Conservation (phyloP, 148 eudicot genomes). For the Polygonum maritimum region DNA sequence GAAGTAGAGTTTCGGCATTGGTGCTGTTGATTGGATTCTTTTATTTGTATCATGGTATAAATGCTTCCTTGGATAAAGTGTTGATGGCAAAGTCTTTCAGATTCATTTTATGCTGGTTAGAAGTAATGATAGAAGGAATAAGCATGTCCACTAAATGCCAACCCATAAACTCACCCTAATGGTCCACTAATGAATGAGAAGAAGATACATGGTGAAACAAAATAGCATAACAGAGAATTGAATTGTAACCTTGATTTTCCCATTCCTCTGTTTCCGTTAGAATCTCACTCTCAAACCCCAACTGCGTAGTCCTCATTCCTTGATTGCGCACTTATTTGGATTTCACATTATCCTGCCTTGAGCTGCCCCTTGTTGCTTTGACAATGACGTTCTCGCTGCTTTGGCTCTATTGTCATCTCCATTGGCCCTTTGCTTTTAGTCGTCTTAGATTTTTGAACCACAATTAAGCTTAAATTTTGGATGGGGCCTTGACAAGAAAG, state of each 20-base stretch:
- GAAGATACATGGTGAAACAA: not conserved
- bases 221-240: not conserved
- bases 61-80: not conserved
- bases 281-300: no score
- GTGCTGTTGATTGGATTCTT: not conserved
- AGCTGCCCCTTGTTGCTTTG: not conserved
- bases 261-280: not conserved
- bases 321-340: not conserved
- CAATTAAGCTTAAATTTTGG: not conserved
- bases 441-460: not conserved
- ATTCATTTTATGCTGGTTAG: not conserved
- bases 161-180: not conserved
- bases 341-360: not conserved
- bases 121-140: not conserved
- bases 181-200: not conserved
- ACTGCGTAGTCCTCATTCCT: not conserved
- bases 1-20: not conserved
- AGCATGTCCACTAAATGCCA: not conserved
- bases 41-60: not conserved
- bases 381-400: not conserved
- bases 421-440: not conserved
- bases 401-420: not conserved
- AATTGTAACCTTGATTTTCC: not conserved
- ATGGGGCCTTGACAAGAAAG: no score
- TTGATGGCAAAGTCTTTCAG: not conserved